Base-by-base conservation (phyloP, 495 filamentous ascomycete genomes). In the Hypoxylon fragiforme region DNA sequence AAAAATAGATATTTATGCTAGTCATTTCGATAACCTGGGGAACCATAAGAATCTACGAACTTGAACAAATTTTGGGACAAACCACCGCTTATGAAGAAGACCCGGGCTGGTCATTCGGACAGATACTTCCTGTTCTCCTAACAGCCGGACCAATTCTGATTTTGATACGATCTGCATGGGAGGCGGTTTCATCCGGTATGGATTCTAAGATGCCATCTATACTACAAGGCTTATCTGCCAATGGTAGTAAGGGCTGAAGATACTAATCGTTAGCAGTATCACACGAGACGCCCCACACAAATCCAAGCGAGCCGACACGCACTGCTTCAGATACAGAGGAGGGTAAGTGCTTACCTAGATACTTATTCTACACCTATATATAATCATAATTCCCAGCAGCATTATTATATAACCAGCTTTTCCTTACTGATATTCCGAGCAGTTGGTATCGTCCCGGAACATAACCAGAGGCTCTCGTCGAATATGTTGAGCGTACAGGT, bases 111-210 rank as follows among this genome's bases (percentile, higher is more conserved):
- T 28, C 35, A 22, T 42, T 50, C 16, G 47, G 47, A 3, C 47
- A 50, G 18, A 42, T 50, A 20, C 36, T 50, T 22, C 36, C 47
- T 12, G 26, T 50, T 3, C 37, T 50, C 11, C 37, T 50, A n/a
- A 42, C 42, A 39, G 37, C 26, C 1, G 47, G 47, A 7, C 37
- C 24, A 11, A 5, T 50, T 16, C 19, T 50, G 16, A 24, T 34
- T 31, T 21, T 41, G 19, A 12, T 50, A 22, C 47, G 47, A 34
- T 50, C 36, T 34, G 37, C n/a, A 14, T 9, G 37, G 24, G 36
- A 50, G 22, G 47, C 26, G n/a, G 30, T 50, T 15, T n/a, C 16
- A 41, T 28, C 26, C 20, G n/a, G 47, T 50, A 50, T 3, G 47
- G 22, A 34, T 14, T 20, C n/a, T n/a, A n/a, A n/a, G n/a, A n/a